Evolutionary conservation across 1,284 basidiomycete species (phyloP), one percentile per base, ranked within the genome.

Genomic region (Heimioporus retisporus): DNA sequence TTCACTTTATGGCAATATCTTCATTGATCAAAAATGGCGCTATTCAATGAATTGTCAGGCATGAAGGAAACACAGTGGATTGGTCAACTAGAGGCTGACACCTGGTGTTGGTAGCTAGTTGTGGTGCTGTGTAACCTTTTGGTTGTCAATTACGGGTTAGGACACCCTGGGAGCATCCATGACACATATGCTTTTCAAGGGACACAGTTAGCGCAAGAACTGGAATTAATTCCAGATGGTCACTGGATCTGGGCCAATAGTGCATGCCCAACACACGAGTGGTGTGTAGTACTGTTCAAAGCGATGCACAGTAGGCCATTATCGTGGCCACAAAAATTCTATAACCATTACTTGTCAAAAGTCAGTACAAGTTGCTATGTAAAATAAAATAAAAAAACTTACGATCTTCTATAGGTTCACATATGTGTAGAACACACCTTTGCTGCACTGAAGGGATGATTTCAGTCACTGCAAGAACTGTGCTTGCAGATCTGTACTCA

Each of bases 11-110:
- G 53, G 68, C 0, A 21, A 69, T 4, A 67, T 44, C 23, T 70
- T 69, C 46, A 63, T 53, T 28, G 56, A 71, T 40, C 28, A 42
- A 35, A 70, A 71, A 19, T 4, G 44, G 19, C 19, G 7, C 14
- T 46, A 46, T 46, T 46, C 19, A 19, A 14, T 71, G 2, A 70
- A 65, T 8, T 68, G 63, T 59, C 69, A 70, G 50, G 66, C 66
- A 62, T 7, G 28, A 16, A 11, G 3, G 19, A 46, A 15, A 46
- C 44, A 46, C 19, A 46, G 4, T 6, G 3, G 44, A 46, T 19
- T 46, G 14, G 44, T 14, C 19, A 15, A 19, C 19, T 19, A 46
- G 28, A 28, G 5, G 28, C 28, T 28, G 28, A 28, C 28, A 28
- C 28, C 5, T 28, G 28, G 28, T 28, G 28, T 28, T n/a, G 5